Base-by-base conservation (phyloP, 345 rosid species). In the Arabidopsis arenosa region DNA sequence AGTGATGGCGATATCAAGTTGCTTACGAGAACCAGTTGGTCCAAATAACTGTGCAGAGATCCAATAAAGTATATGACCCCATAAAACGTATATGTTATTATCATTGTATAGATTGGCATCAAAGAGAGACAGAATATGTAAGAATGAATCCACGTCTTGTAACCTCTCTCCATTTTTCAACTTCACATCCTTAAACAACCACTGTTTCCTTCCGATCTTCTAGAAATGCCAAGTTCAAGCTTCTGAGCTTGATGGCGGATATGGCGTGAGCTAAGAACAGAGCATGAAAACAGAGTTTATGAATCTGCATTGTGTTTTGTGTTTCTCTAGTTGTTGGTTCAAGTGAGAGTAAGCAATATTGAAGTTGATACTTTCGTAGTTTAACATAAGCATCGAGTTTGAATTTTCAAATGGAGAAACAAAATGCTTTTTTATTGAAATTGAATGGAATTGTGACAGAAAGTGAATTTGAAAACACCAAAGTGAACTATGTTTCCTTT, bases 21-120 rank as follows among this genome's bases (percentile, higher is more conserved):
- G 96, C 81, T 81, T 94, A 83, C 82, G 85, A 75, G 97, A 90
- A 72, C 97, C 97, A 7, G 90, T 83, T 30, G 91, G 80, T n/a
- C n/a, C 91, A 45, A 86, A 81, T 67, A 91, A 86, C 69, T 93
- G 96, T 75, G 83, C 93, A 0, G 96, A 89, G 78, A 83, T 91
- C 7, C 82, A 86, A 21, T 89, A 79, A 81, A 47, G 35, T 47
- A 57, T 67, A 44, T n/a, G 18, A 0, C 26, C 0, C 0, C 2
- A 5, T 8, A 53, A 63, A 21, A 55, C 1, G 5, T 2, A 13
- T 15, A 8, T 53, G 26, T 52, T 36, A 43, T 51, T 30, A 62
- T 43, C 77, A 54, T 10, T 74, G 72, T 64, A 65, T 44, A 54
- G 47, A 64, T 18, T 74, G 51, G 35, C n/a, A 63, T 53, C 14